Evolutionary conservation across 2,329 filamentous ascomycete genomes (phyloP).

Genomic region (Corinectria fuckeliana): DNA sequence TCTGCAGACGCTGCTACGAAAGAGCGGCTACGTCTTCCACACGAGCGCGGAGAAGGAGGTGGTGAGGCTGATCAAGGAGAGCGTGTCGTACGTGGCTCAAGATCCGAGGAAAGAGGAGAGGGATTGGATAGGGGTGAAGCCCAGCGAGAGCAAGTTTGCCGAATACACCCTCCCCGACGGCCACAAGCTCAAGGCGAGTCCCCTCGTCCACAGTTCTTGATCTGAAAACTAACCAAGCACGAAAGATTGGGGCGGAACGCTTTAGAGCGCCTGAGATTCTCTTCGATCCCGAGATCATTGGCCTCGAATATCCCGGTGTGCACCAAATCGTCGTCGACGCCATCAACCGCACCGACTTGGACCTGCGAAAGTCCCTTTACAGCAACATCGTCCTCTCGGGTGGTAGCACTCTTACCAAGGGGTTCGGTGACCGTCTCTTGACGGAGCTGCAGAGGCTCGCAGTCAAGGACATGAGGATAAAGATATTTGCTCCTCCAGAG

Average conservation of each 20-base stretch:
- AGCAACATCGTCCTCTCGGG: conserved; percentile 97
- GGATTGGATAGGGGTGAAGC: conserved; percentile 85
- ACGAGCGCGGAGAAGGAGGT: conserved; percentile 99
- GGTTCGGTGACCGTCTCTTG: conserved; percentile 91
- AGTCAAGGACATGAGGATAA: conserved; percentile 99
- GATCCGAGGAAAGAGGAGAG: conserved; percentile 96
- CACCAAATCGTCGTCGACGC: conserved; percentile 98
- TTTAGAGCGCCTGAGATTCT: conserved; percentile 97
- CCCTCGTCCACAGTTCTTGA: neutral
- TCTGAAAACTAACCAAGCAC: conserved; percentile 26
- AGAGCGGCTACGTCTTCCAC: conserved; percentile 93
- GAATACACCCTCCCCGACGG: conserved; percentile 94
- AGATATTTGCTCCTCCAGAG: conserved; percentile 97
- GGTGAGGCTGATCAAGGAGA: conserved; percentile 97
- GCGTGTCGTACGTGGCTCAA: conserved; percentile 86
- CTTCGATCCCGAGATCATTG: conserved; percentile 94
- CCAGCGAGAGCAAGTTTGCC: conserved; percentile 77
- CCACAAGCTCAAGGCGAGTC: conserved; percentile 81
- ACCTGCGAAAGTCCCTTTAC: conserved; percentile 91
- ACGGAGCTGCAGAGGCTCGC: conserved; percentile 92
- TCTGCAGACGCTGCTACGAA: conserved; percentile 87
- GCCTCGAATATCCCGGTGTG: conserved; percentile 93
- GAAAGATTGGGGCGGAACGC: conserved; percentile 84
- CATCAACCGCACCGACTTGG: conserved; percentile 93
- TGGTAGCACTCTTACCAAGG: conserved; percentile 94